Conservation (phyloP, 2,329 filamentous ascomycete genomes). For the Lachnellula occidentalis region DNA sequence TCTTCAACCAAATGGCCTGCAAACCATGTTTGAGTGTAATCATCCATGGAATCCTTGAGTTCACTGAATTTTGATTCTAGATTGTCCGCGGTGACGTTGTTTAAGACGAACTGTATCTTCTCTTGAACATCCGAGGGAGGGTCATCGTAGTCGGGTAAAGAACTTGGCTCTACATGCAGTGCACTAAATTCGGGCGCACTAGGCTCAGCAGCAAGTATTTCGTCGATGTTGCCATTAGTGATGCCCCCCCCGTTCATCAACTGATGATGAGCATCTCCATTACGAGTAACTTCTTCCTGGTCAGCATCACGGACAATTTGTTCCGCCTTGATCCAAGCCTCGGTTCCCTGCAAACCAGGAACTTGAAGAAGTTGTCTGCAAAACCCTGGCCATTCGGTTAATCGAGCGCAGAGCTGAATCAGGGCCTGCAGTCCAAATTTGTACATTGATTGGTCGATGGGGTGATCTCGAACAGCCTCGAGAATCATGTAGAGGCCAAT, state of each 20-base stretch:
- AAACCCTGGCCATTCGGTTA: conserved; percentile 93
- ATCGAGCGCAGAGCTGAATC: conserved; percentile 75
- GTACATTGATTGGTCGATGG: conserved; percentile 85
- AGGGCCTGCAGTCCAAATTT: conserved; percentile 96
- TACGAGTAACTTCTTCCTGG: conserved; percentile 54
- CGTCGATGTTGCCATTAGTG: conserved; percentile 67
- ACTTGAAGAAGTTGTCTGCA: conserved; percentile 81
- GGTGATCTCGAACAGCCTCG: conserved; percentile 86
- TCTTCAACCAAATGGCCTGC: conserved; percentile 92
- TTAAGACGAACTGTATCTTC: conserved; percentile 90
- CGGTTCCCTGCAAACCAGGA: conserved; percentile 74
- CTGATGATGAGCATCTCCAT: conserved; percentile 39
- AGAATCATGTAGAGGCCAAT: conserved; percentile 96
- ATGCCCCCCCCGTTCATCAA: conserved; percentile 44
- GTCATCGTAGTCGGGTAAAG: conserved; percentile 66
- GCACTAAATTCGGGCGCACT: conserved; percentile 69
- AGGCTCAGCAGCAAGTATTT: conserved; percentile 52
- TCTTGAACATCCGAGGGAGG: conserved; percentile 82
- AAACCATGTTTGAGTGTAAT: conserved; percentile 91
- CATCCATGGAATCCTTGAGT: conserved; percentile 70
- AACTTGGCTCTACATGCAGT: conserved; percentile 67
- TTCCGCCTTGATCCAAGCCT: conserved; percentile 76
- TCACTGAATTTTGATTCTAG: conserved; percentile 79
- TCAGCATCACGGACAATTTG: conserved; percentile 66
- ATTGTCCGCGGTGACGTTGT: conserved; percentile 91